Conservation (phyloP, 1,139 yeast species). For the Diutina ranongensis region DNA sequence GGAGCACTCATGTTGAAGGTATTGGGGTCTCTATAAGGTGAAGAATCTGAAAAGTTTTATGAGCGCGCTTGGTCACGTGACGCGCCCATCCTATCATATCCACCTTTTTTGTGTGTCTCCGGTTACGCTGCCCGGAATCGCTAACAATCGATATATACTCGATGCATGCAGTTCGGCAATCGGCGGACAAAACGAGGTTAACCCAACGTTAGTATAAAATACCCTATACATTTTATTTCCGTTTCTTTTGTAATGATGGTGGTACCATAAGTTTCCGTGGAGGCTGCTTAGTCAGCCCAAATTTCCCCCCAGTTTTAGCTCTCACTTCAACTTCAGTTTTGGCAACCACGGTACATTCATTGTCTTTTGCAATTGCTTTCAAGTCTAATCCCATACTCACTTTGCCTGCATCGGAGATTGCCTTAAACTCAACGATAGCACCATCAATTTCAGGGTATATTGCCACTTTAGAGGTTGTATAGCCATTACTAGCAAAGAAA, state of each 20-base stretch:
- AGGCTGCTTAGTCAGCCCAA: background rate
- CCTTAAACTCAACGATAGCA: background rate
- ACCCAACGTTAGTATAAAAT: no score
- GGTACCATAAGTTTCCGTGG: background rate
- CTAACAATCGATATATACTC: no score
- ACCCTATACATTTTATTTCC: background rate
- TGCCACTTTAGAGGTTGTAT: background rate
- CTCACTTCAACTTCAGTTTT: slow-evolving; percentile 1
- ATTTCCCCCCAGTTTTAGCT: background rate
- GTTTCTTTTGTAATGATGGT: background rate
- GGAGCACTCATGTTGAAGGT: slow-evolving; percentile 27
- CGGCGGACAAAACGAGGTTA: no score
- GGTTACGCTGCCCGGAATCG: background rate
- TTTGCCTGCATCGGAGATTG: background rate
- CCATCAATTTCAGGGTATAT: background rate
- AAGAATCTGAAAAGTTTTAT: background rate
- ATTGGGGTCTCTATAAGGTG: background rate
- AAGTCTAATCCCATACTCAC: background rate
- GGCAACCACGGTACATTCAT: background rate
- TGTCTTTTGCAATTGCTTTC: background rate
- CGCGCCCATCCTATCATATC: background rate
- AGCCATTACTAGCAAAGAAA: background rate
- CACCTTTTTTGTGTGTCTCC: no score
- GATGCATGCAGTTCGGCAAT: no score
- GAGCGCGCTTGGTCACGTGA: slow-evolving; percentile 3